Percentiles rank a stretch among this genome's conserved stretches.
These are phyloP conservation scores for Sporothrix globosa DNA, from an alignment of 2,329 filamentous ascomycete species.

Conservation along the genomic window DNA sequence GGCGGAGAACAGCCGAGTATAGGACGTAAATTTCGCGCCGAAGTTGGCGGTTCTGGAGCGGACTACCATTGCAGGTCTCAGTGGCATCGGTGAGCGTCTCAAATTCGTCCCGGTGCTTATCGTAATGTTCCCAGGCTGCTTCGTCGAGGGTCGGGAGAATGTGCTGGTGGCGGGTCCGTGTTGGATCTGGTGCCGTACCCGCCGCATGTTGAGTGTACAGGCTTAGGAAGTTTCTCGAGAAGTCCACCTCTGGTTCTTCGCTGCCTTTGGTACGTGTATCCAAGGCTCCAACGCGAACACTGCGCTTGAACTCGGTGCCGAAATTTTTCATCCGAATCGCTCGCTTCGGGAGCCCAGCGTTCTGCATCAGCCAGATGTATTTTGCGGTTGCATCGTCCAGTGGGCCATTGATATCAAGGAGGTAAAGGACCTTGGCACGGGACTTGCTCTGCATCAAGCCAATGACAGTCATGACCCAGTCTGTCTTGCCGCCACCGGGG, in stretches of 20 bases:
- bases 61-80: conserved; percentile 38
- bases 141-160: conserved; percentile 49
- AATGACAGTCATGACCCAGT: conserved; percentile 51
- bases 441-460: conserved; percentile 42
- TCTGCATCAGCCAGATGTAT: conserved; percentile 46
- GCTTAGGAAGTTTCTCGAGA: conserved; percentile 43
- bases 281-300: conserved; percentile 20
- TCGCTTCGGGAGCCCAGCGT: conserved; percentile 42
- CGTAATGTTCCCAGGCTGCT: conserved; percentile 49
- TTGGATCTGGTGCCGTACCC: conserved; percentile 36
- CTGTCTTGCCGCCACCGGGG: conserved; percentile 53
- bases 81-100: conserved; percentile 46
- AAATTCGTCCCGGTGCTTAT: conserved; percentile 43
- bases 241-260: conserved; percentile 35
- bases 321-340: conserved; percentile 37
- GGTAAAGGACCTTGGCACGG: conserved; percentile 47
- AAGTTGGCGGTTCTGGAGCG: conserved; percentile 39
- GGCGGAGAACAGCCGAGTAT: conserved; percentile 46
- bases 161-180: conserved; percentile 25
- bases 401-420: conserved; percentile 54
- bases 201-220: conserved; percentile 39
- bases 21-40: conserved; percentile 41
- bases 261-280: not conserved
- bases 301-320: conserved; percentile 35
- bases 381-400: conserved; percentile 52